Percentiles rank a stretch among this genome's conserved stretches.
Conservation (phyloP, 2,329 filamentous ascomycete species). For the Trichoderma simmonsii region DNA sequence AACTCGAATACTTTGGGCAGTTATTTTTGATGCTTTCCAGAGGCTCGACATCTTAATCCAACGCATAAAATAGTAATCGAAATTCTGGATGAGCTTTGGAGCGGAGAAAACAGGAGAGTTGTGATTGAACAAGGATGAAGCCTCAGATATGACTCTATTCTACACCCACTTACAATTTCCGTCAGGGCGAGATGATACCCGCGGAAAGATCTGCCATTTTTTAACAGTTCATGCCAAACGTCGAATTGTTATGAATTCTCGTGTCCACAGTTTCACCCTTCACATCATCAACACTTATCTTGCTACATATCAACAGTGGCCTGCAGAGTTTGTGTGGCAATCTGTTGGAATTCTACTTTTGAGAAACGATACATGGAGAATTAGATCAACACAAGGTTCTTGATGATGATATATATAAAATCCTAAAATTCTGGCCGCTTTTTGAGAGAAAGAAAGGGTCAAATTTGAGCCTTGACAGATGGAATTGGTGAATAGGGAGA, state of each 20-base stretch:
- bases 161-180: neutral
- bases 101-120: neutral
- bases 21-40: neutral
- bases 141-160: neutral
- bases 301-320: neutral
- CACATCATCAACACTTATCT: neutral
- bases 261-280: neutral
- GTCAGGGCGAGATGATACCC: neutral
- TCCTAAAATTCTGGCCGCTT: too few species aligned
- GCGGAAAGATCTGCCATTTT: neutral
- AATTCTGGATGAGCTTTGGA: neutral
- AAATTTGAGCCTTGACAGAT: neutral
- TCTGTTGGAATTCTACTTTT: neutral
- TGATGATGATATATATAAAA: too few species aligned
- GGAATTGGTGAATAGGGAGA: neutral
- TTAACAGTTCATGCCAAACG: neutral
- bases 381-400: neutral
- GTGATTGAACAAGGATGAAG: neutral
- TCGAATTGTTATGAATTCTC: neutral
- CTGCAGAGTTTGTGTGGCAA: neutral
- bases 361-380: neutral
- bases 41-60: neutral
- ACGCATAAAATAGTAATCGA: neutral
- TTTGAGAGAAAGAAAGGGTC: neutral
- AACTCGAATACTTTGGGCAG: neutral